Evolutionary conservation across 306 rosid species (phyloP).

Genomic region (Cicer pinnatifidum): DNA sequence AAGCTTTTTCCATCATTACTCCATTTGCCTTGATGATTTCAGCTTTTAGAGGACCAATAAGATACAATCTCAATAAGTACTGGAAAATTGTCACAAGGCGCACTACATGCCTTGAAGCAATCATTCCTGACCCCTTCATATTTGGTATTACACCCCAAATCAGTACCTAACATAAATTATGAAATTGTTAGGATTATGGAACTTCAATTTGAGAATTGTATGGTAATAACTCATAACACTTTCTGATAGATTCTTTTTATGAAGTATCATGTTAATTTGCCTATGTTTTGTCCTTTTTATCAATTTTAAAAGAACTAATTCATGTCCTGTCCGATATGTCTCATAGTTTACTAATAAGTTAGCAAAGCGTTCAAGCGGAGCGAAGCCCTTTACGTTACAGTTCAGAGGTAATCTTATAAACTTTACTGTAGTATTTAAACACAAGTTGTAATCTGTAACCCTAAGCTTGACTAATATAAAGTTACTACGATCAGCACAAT

Average conservation of each 20-base stretch:
- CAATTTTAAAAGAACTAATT: constrained; percentile 3
- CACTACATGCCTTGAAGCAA: constrained; percentile 52
- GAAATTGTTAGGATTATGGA: constrained; percentile 32
- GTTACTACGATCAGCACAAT: too few relatives aligned
- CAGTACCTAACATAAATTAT: constrained; percentile 50
- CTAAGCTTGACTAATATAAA: too few relatives aligned
- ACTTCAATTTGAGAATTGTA: too few relatives aligned
- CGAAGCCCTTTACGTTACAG: too few relatives aligned
- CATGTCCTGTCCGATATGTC: background rate
- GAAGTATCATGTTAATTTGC: background rate
- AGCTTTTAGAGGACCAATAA: constrained; percentile 60
- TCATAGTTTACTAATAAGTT: too few relatives aligned
- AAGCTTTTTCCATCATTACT: constrained; percentile 66
- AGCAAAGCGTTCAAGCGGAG: too few relatives aligned
- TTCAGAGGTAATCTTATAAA: too few relatives aligned
- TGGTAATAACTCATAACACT: too few relatives aligned
- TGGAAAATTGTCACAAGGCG: constrained; percentile 58
- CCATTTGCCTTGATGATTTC: constrained; percentile 62
- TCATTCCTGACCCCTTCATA: constrained; percentile 55
- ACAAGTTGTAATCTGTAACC: too few relatives aligned
- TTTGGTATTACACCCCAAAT: constrained; percentile 64
- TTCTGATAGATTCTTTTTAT: too few relatives aligned
- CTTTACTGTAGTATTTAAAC: too few relatives aligned
- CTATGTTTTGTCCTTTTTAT: constrained; percentile 1
- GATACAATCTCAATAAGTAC: constrained; percentile 63